These are phyloP conservation scores for Medicago ruthenica DNA, from an alignment of 306 rosid genomes.

Conservation along the genomic window DNA sequence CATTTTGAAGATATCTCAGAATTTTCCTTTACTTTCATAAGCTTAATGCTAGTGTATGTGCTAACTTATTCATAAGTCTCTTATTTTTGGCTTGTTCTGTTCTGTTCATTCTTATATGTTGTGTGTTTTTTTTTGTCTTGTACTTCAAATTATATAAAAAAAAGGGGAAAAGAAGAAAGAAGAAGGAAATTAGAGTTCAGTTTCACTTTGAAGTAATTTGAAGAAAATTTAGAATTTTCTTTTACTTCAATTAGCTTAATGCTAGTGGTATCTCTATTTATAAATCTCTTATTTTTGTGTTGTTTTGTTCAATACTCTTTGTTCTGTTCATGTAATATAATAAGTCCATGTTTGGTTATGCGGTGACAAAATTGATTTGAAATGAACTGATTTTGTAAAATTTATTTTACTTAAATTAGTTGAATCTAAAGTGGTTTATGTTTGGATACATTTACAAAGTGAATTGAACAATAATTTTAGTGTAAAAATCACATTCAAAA, in stretches of 20 bases:
- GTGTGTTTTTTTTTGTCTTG: conserved; percentile 41
- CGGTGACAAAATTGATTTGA: too few relatives aligned
- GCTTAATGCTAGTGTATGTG: not conserved
- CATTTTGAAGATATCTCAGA: not conserved
- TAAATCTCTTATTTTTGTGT: conserved; percentile 1
- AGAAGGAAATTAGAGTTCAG: conserved; percentile 48
- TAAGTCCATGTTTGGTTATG: too few relatives aligned
- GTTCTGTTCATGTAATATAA: conserved; percentile 9
- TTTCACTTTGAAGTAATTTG: conserved; percentile 27
- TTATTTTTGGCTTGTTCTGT: not conserved
- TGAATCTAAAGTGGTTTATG: too few relatives aligned
- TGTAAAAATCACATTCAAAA: too few relatives aligned
- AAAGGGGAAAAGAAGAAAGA: not conserved
- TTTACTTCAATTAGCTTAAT: conserved; percentile 43
- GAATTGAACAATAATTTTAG: not conserved
- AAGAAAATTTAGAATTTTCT: not conserved
- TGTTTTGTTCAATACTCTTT: conserved; percentile 13
- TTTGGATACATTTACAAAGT: too few relatives aligned
- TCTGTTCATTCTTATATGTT: not conserved
- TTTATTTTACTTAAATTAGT: not conserved
- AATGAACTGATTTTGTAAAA: not conserved
- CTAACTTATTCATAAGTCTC: not conserved
- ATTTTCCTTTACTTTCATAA: not conserved
- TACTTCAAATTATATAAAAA: conserved; percentile 27
- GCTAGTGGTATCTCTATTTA: conserved; percentile 25